Base-by-base conservation (phyloP, 306 rosid genomes). In the Lupinus albus region DNA sequence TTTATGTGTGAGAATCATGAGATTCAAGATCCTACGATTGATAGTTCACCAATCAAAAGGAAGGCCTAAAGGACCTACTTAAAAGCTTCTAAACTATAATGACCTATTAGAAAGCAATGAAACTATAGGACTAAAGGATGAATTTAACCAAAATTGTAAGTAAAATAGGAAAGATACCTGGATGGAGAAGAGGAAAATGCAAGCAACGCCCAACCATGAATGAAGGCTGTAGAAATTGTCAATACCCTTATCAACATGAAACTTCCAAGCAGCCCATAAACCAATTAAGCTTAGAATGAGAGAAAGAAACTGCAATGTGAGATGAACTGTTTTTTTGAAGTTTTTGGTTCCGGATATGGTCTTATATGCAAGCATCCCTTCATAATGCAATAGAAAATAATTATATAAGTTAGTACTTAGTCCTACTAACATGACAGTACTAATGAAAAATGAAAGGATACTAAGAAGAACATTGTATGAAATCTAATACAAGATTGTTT, bases 171-270 rank as follows among this genome's bases (percentile, higher is more conserved):
- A 63, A 65, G 52, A 44, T 57, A 94, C 97, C 97, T 94, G 99
- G 77, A 88, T 74, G 76, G 68, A 69, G 65, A 94, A 94, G 48
- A 94, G 80, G 80, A 86, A 61, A 32, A 94, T 76, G 73, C 97
- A 94, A 11, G 89, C 84, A 65, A 94, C 80, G 77, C 99, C 99
- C 71, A 94, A 63, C 99, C 97, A 94, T 2, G 99, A 94, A 71
- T 94, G 99, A 67, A 90, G 79, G 84, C 99, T 94, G 84, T 94
- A 94, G 82, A 94, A 94, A 70, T 94, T 94, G 70, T 90, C 99
- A 61, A 94, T 90, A 51, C 99, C 97, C 75, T 86, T 90, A 77
- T 94, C 97, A 14, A 76, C 79, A 85, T 94, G 99, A 84, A 88
- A 94, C 86, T 94, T 94, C 84, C 85, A 74, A 69, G 97, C 97